Percentiles rank a stretch among this genome's conserved stretches.
These are phyloP conservation scores for Mycena citricolor DNA, from an alignment of 1,284 basidiomycete genomes.

Conservation along the genomic window DNA sequence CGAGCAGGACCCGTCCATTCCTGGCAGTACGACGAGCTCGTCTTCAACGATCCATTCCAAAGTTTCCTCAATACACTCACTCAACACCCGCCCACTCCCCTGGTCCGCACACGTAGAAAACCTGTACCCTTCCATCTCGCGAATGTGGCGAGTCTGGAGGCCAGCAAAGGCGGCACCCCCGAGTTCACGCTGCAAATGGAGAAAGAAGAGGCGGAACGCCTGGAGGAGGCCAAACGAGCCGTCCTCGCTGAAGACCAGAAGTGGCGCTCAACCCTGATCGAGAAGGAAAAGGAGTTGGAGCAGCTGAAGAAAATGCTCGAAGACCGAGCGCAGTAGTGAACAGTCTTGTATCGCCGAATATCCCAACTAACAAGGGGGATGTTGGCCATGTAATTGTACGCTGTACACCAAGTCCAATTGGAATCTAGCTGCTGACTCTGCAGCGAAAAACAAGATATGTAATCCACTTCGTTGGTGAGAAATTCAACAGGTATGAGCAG, in stretches of 20 bases:
- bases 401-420: too few relatives aligned
- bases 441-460: too few relatives aligned
- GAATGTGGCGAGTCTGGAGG: conserved; percentile 61
- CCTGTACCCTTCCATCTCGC: conserved; percentile 73
- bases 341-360: too few relatives aligned
- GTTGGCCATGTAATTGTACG: too few relatives aligned
- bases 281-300: conserved; percentile 73
- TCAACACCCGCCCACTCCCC: conserved; percentile 79
- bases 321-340: conserved; percentile 10
- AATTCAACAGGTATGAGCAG: too few relatives aligned
- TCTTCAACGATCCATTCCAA: conserved; percentile 93
- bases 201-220: conserved; percentile 77
- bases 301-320: conserved; percentile 53
- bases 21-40: conserved; percentile 99
- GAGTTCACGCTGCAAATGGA: conserved; percentile 86
- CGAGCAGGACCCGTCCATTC: conserved; percentile 84
- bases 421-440: too few relatives aligned
- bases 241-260: conserved; percentile 67
- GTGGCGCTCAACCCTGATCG: conserved; percentile 58
- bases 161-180: conserved; percentile 63
- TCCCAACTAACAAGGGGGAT: too few relatives aligned
- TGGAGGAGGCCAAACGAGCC: conserved; percentile 76
- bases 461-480: too few relatives aligned
- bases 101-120: conserved; percentile 64
- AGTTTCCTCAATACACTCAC: conserved; percentile 85